These are phyloP conservation scores for Nicotiana attenuata DNA, from an alignment of 257 asterid genomes.

Conservation along the genomic window DNA sequence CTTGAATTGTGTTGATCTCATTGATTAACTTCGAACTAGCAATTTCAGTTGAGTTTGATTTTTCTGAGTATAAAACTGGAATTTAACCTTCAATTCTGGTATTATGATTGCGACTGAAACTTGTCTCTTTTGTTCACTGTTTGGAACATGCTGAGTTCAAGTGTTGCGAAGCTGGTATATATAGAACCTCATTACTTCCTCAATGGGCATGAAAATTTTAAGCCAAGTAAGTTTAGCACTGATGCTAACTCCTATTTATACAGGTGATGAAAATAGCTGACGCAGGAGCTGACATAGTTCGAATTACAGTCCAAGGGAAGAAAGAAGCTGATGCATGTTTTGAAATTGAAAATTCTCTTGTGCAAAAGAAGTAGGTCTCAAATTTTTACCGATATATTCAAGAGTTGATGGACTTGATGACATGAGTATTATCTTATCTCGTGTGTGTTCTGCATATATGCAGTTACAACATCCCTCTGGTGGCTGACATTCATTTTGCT, in stretches of 20 bases:
- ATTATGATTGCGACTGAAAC: too few species aligned
- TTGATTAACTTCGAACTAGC: too few species aligned
- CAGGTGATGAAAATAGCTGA: slow-evolving; percentile 78
- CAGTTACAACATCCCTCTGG: slow-evolving; percentile 91
- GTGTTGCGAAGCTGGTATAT: too few species aligned
- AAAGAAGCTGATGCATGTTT: slow-evolving; percentile 97
- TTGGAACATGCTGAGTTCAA: too few species aligned
- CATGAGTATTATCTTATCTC: slow-evolving; percentile 15
- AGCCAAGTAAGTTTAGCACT: background rate
- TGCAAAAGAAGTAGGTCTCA: slow-evolving; percentile 79
- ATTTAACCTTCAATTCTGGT: too few species aligned
- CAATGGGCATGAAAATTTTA: background rate
- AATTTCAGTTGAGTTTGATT: too few species aligned
- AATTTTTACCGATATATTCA: background rate
- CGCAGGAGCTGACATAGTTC: slow-evolving; percentile 89
- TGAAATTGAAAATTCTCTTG: slow-evolving; percentile 82
- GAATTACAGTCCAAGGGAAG: slow-evolving; percentile 97
- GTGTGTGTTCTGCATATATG: slow-evolving; percentile 12
- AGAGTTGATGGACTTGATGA: slow-evolving; percentile 6
- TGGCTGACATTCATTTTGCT: slow-evolving; percentile 97
- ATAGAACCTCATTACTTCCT: too few species aligned
- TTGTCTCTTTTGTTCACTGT: too few species aligned
- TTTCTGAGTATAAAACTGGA: too few species aligned
- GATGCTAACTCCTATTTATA: background rate
- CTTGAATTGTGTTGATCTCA: too few species aligned